A percentile compares a stretch with the other conserved stretches of the same genome.
phyloP scores from a whole-genome alignment of 2,329 filamentous ascomycete species.

The Cryphonectria radicalis region DNA sequence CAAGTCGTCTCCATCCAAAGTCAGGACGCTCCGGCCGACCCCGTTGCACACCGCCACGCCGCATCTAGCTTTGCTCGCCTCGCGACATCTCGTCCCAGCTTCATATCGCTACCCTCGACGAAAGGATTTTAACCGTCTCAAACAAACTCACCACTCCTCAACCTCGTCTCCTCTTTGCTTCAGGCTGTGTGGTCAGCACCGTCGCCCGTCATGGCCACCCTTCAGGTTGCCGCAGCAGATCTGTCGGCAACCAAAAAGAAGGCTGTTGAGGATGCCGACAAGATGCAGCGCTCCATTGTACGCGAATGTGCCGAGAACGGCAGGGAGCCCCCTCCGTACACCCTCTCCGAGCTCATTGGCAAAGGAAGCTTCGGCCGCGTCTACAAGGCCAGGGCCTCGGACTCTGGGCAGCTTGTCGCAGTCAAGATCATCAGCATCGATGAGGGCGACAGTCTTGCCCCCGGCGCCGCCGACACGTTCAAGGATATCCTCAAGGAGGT shows the following conservation, averaged over 20 bases:
- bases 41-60: slow-evolving; percentile 3
- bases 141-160: not conserved
- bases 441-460: slow-evolving; percentile 70
- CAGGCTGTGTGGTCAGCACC: not conserved
- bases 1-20: not conserved
- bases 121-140: not conserved
- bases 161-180: not conserved
- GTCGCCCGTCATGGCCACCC: slow-evolving; percentile 36
- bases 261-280: slow-evolving; percentile 65
- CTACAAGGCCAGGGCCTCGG: slow-evolving; percentile 59
- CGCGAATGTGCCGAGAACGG: slow-evolving; percentile 61
- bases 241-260: slow-evolving; percentile 44
- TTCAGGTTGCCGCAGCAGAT: slow-evolving; percentile 39
- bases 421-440: slow-evolving; percentile 86
- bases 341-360: slow-evolving; percentile 68
- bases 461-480: slow-evolving; percentile 68
- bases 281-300: slow-evolving; percentile 63
- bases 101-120: not conserved
- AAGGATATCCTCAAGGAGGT: slow-evolving; percentile 72
- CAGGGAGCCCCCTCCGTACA: slow-evolving; percentile 62
- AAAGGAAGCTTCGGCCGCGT: slow-evolving; percentile 72
- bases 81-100: not conserved
- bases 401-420: slow-evolving; percentile 57
- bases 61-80: not conserved
- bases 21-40: not conserved